Base-by-base conservation (phyloP, 2,329 filamentous ascomycete genomes). In the Trichoderma simmonsii region DNA sequence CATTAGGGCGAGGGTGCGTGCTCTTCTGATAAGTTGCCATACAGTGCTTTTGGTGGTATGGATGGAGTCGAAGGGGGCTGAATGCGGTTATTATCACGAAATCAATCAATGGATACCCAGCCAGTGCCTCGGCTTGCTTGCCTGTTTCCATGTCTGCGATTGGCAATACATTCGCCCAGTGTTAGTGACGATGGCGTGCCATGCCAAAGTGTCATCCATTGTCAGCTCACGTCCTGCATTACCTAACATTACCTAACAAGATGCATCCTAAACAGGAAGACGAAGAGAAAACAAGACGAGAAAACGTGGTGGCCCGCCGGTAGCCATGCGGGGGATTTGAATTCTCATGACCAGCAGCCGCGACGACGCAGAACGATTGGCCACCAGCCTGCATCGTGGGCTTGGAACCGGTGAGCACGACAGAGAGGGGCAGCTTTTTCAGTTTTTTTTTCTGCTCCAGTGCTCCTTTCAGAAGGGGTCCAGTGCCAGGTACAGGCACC, bases 221-320 rank as follows among this genome's bases (percentile, higher is more conserved):
- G 48, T 67, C 48, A 67, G 64, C 48, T 26, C 64, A 39, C 21
- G 48, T 4, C 62, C 48, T 15, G 64, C 64, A 67, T 67, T 67
- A 67, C 64, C 64, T 67, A 67, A 67, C 63, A 24, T 67, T 67
- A 67, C 64, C 64, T 67, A 67, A 67, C 63, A 24, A 62, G 43
- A 26, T 66, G 63, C 63, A 36, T 26, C 59, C 59, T 12, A 43
- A 48, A 63, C 4, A 63, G 34, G 36, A 48, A 1, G 24, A 43
- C 3, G 14, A 43, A 1, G 34, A 48, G 36, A 43, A 43, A 48
- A 63, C 34, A 63, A 43, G 34, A 63, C 30, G 15, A 26, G 57
- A 39, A 64, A 69, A 62, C 66, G 39, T 70, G 66, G 57, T 70
- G 32, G 39, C 66, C 66, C 66, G 66, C 48, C 36, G 32, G 39